Percentiles rank a stretch among this genome's conserved stretches.
Conservation (phyloP, 495 filamentous ascomycete species). For the Cercophora sp. region DNA sequence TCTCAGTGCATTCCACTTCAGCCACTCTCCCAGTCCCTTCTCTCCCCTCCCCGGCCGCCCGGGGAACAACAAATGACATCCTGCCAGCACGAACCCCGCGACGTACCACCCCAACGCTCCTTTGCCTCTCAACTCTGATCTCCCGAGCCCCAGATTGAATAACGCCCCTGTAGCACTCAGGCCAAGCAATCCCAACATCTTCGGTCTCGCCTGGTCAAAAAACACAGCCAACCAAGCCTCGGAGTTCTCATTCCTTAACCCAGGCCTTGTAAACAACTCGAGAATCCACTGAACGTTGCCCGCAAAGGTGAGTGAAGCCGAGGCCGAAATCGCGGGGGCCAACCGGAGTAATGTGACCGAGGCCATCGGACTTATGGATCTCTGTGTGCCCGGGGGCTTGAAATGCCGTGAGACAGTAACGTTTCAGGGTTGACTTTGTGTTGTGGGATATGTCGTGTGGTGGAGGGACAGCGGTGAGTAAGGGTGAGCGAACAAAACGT, state of each 20-base stretch:
- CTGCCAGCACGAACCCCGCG: neutral
- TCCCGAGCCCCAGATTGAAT: neutral
- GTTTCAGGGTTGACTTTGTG: too few species aligned
- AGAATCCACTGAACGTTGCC: constrained; percentile 9
- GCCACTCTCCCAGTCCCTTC: constrained; percentile 6
- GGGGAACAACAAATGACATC: neutral
- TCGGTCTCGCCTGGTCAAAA: constrained; percentile 3
- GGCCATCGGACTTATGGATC: too few species aligned
- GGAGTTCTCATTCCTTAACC: too few species aligned
- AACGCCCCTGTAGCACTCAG: neutral
- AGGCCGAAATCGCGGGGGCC: constrained; percentile 6
- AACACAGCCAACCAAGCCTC: neutral
- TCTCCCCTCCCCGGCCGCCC: too few species aligned
- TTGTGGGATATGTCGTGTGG: too few species aligned
- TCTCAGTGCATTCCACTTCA: constrained; percentile 9
- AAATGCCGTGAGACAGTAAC: too few species aligned
- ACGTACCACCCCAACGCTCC: neutral
- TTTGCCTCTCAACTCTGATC: neutral
- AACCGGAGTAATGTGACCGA: constrained; percentile 1
- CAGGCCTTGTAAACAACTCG: neutral
- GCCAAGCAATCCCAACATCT: neutral
- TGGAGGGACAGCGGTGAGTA: too few species aligned
- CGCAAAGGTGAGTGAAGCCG: constrained; percentile 5
- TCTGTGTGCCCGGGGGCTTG: too few species aligned
- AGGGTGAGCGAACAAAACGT: too few species aligned